phyloP scores from a whole-genome alignment of 1,284 basidiomycete species.

The Sanghuangporus sanghuang region DNA sequence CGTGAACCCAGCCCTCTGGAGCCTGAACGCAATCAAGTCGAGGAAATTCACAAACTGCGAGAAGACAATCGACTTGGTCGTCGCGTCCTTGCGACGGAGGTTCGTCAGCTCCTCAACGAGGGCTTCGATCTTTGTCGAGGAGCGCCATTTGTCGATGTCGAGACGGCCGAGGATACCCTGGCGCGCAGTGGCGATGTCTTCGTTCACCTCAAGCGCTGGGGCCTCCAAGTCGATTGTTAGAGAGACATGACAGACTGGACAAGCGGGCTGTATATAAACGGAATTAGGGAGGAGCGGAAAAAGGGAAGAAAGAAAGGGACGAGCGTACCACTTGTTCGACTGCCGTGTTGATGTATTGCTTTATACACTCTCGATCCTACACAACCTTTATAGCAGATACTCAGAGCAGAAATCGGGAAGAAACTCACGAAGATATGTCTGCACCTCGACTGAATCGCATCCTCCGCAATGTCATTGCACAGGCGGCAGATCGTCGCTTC shows the following conservation, averaged over 20 bases:
- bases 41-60: constrained; percentile 91
- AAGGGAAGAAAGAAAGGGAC: neutral
- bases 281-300: neutral
- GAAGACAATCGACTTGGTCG: constrained; percentile 96
- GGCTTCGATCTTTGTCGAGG: constrained; percentile 96
- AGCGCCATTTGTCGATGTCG: constrained; percentile 87
- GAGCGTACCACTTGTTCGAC: constrained; percentile 62
- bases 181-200: constrained; percentile 49
- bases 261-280: constrained; percentile 61
- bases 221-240: constrained; percentile 95
- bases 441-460: constrained; percentile 92
- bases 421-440: constrained; percentile 64
- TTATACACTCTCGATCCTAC: constrained; percentile 88
- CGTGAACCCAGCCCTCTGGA: constrained; percentile 88
- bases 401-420: neutral
- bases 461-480: constrained; percentile 97
- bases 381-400: constrained; percentile 18
- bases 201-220: constrained; percentile 82
- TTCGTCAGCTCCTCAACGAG: constrained; percentile 91
- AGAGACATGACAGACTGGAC: constrained; percentile 92
- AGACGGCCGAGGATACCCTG: constrained; percentile 94
- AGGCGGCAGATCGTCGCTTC: constrained; percentile 86
- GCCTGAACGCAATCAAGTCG: constrained; percentile 87
- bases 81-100: constrained; percentile 79
- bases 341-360: constrained; percentile 82